Evolutionary conservation across 2,329 filamentous ascomycete species (phyloP), one percentile per base, ranked within the genome.

Genomic region (Talaromyces sp.): DNA sequence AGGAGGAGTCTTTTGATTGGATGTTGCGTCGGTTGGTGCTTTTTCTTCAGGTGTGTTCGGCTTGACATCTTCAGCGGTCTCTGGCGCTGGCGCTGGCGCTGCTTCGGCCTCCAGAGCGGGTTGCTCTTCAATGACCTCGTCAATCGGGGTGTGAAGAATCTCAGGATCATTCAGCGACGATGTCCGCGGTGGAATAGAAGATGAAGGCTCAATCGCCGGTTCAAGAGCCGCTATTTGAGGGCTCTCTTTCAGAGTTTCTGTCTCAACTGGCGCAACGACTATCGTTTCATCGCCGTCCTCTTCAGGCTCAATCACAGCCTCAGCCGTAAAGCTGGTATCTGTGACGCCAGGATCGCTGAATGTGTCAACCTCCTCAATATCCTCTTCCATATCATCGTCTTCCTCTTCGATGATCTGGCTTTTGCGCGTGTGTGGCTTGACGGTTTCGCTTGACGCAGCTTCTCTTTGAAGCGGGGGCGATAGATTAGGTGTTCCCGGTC

Each of bases 391-490:
- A 33, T 73, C 68, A 66, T 80, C 79, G 68, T 81, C 80, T 43
- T 81, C 78, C 64, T 80, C 79, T 66, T 80, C 78, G 31, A 82
- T 81, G 39, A 78, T 80, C 63, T 79, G 75, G 63, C 77, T 79
- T 67, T 78, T 79, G 57, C 75, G 70, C 52, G 76, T 69, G 5
- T 68, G 69, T 15, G 77, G 71, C 31, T 66, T 66, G 15, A 54
- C 37, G 6, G 19, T 37, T 11, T 61, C 65, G 22, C 73, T 74
- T 49, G 68, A 69, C 52, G 67, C 68, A 6, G 69, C 57, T 10
- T 71, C 68, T 15, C 64, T 69, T 37, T 70, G 68, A 22, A 68
- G 69, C 27, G 70, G 69, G 8, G 75, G 69, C 22, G 64, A 66
- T 58, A 76, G 63, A 64, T 72, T 74, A 2, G 79, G 75, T 35